Evolutionary conservation across 805 yeast genomes (phyloP), one percentile per base, ranked within the genome.

Genomic region (Yarrowia sp.): DNA sequence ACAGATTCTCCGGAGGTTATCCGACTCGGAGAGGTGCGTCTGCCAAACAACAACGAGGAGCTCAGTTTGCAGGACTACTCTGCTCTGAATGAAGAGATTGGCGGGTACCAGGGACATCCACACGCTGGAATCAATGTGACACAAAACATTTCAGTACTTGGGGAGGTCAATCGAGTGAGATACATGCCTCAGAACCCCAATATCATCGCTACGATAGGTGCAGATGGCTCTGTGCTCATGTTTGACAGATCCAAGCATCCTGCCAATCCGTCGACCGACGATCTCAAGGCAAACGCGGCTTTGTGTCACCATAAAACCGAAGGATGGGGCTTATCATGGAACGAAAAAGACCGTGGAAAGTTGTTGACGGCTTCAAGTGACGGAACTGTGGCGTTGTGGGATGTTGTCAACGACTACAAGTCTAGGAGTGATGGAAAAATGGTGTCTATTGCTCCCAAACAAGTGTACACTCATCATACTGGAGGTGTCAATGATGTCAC

Each of bases 181-280:
- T 84, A 83, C 70, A 84, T 89, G 86, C 96, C 97, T 0, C 93
- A 88, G 69, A 92, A 92, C 71, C 95, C 95, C 1, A 95, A 92
- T 71, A 71, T 92, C 5, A 80, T 92, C 5, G 90, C 92, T 1
- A 83, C 91, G 17, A 84, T 86, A 9, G 84, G 89, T 47, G 84
- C 87, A 45, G 73, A 77, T 36, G 97, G 97, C 1, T 78, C 81
- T 13, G 78, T 87, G 11, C 84, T 81, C 61, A 76, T 92, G 4
- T 90, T 86, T 74, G 96, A 92, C 74, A 80, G 95, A 69, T 92
- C 98, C 0, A 91, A 90, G 73, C 96, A 90, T 73, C 81, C 91
- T 1, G 77, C 81, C 11, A 77, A 75, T 45, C 80, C 82, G 3
- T 18, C 31, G 18, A 65, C 75, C 6, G 74, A 75, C 28, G 66